Evolutionary conservation across 2,329 filamentous ascomycete genomes (phyloP).

Genomic region (Diplodia scrobiculata): DNA sequence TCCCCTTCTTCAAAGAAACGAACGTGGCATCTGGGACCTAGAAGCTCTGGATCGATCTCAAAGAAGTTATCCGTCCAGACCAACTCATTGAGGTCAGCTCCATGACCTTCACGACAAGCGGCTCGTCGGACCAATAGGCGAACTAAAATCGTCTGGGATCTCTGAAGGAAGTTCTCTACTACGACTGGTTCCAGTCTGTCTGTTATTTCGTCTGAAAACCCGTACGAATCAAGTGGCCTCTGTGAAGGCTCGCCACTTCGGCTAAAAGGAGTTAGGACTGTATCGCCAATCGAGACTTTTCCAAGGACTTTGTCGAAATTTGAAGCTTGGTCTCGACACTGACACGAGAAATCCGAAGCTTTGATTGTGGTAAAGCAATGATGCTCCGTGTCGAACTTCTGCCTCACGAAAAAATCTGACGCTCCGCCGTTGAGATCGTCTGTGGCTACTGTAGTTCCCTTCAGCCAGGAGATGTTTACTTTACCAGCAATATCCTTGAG

Average conservation of each 20-base stretch:
- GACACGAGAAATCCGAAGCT: constrained; percentile 49
- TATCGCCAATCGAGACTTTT: constrained; percentile 33
- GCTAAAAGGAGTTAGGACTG: background rate
- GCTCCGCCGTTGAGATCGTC: constrained; percentile 33
- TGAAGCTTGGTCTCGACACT: constrained; percentile 35
- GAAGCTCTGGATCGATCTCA: constrained; percentile 42
- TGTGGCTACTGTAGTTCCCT: constrained; percentile 50
- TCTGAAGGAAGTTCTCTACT: constrained; percentile 50
- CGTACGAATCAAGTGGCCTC: background rate
- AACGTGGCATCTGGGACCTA: constrained; percentile 61
- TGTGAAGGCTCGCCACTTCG: background rate
- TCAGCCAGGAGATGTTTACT: constrained; percentile 61
- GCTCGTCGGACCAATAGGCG: constrained; percentile 56
- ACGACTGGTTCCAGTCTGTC: constrained; percentile 62
- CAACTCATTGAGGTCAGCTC: constrained; percentile 58
- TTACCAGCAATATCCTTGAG: constrained; percentile 60
- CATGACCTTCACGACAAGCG: constrained; percentile 46
- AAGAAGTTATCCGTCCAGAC: constrained; percentile 57
- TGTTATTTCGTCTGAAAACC: background rate
- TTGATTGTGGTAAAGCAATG: constrained; percentile 64
- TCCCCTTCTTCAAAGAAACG: constrained; percentile 55
- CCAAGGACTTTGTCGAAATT: background rate
- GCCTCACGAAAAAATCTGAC: constrained; percentile 61
- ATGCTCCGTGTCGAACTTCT: constrained; percentile 64
- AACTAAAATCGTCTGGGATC: constrained; percentile 46